Evolutionary conservation across 1,284 basidiomycete species (phyloP), one percentile per base, ranked within the genome.

Genomic region (Singerocomus rubriflavus): DNA sequence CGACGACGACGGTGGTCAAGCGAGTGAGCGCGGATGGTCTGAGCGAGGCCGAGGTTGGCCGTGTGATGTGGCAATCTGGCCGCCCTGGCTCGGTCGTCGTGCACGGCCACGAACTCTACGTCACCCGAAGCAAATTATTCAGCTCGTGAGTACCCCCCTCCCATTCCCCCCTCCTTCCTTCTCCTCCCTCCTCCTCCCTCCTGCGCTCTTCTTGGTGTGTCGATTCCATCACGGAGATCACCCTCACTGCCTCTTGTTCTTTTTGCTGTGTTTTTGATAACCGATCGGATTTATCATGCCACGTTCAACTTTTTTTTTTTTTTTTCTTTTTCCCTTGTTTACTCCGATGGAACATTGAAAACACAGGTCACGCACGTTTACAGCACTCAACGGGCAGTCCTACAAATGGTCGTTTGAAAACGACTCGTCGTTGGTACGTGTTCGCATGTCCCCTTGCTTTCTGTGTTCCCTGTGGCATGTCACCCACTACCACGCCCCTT

Each of bases 351-450:
- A 32, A 37, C 21, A 35, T 25, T 26, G 4, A 48, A 43, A 36
- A 25, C 44, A 39, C 37, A 66, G 65, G 43, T 68, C 68, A 27
- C 55, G 65, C 26, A 67, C 65, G 41, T 66, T 66, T 34, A 70
- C 61, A 33, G 67, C 68, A 13, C 60, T 67, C 57, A 66, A 66
- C 44, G 65, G 66, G 17, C 61, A 70, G 35, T 66, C 65, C 7
- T 70, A 66, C 48, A 66, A 66, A 51, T 66, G 68, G 65, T 62
- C 66, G 25, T 66, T 69, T 34, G 61, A 66, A 30, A 68, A 69
- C 5, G 64, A 67, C 21, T 55, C 67, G 1, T 60, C 62, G 34
- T 41, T 68, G 63, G 64, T 70, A 49, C 46, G 64, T 55, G 5
- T 2, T 21, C 2, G 21, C 21, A 21, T 21, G 2, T 21, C 21